phyloP scores from a whole-genome alignment of 2,329 filamentous ascomycete species.

The Pestalotiopsis sp. region DNA sequence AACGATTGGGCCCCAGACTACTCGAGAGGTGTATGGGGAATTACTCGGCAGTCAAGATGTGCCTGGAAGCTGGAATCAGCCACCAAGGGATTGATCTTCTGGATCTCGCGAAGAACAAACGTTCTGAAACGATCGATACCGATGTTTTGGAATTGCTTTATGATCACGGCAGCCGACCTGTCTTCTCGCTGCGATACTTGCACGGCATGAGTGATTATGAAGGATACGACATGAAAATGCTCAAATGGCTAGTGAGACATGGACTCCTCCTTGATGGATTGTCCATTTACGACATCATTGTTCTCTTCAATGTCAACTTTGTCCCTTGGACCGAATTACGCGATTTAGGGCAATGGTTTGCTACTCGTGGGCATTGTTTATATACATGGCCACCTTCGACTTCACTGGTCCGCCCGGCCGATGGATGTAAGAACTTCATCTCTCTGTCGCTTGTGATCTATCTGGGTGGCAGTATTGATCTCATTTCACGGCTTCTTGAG shows the following conservation, averaged over 20 bases:
- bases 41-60: too few species aligned
- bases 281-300: not conserved
- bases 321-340: not conserved
- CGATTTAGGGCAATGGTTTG: not conserved
- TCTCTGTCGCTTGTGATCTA: not conserved
- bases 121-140: too few species aligned
- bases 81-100: not conserved
- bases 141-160: not conserved
- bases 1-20: not conserved
- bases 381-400: not conserved
- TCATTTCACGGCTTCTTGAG: too few species aligned
- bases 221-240: fast-evolving
- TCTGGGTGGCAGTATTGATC: not conserved
- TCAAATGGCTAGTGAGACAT: not conserved
- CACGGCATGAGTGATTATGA: fast-evolving
- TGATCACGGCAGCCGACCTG: not conserved
- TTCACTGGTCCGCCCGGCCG: not conserved
- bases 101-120: too few species aligned
- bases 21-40: not conserved
- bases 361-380: not conserved
- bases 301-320: too few species aligned
- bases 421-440: not conserved
- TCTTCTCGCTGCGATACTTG: not conserved
- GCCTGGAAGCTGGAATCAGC: not conserved
- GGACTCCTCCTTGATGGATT: not conserved